Evolutionary conservation across 306 rosid genomes (phyloP).

Genomic region (Begonia fuchsioides): DNA sequence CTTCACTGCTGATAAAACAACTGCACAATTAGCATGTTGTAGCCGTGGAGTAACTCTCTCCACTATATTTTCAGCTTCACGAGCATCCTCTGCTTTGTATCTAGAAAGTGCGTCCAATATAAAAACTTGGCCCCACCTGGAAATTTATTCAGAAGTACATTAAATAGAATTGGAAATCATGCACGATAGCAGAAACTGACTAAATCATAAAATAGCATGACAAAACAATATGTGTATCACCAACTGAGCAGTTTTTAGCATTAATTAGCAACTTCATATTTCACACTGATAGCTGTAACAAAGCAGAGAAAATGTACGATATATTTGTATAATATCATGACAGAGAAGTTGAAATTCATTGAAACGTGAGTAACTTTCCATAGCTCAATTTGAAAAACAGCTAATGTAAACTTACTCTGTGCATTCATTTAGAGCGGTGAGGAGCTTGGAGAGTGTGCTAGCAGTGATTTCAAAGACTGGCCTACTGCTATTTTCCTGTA

Average conservation of each 20-base stretch:
- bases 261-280: no score
- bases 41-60: slow-evolving; percentile 97
- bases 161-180: neutral
- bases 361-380: no score
- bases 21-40: slow-evolving; percentile 99
- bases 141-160: slow-evolving; percentile 10
- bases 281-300: no score
- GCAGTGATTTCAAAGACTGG: slow-evolving; percentile 86
- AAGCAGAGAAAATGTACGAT: no score
- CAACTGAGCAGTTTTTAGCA: no score
- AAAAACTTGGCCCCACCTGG: slow-evolving; percentile 98
- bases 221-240: no score
- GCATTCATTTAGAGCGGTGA: slow-evolving; percentile 96
- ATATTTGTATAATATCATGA: no score
- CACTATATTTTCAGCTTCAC: slow-evolving; percentile 95
- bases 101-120: slow-evolving; percentile 93
- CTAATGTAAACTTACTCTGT: slow-evolving; percentile 58
- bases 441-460: slow-evolving; percentile 87
- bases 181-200: no score
- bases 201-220: no score
- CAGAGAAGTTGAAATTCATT: no score
- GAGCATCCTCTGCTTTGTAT: slow-evolving; percentile 93
- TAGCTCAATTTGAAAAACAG: no score
- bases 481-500: slow-evolving; percentile 75
- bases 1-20: slow-evolving; percentile 97